phyloP scores from a whole-genome alignment of 2,329 filamentous ascomycete species.

The Colletotrichum sp. region DNA sequence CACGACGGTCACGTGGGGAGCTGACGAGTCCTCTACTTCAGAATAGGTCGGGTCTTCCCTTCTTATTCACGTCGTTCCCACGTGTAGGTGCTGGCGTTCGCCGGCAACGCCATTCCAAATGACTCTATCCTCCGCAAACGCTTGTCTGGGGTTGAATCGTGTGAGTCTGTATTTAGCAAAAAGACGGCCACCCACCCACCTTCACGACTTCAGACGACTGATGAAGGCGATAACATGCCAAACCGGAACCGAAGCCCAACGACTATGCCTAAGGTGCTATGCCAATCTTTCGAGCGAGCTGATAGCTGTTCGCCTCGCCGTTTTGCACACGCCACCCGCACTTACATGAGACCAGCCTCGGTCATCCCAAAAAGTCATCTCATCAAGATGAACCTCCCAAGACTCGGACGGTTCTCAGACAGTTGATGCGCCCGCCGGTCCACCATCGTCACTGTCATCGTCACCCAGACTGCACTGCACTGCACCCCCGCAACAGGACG shows the following conservation, averaged over 20 bases:
- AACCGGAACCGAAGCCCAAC: neutral
- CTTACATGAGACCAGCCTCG: neutral
- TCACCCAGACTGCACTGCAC: neutral
- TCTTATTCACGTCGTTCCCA: neutral
- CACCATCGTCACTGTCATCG: neutral
- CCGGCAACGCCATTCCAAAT: neutral
- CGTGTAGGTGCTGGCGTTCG: neutral
- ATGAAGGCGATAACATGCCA: neutral
- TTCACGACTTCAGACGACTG: slow-evolving; percentile 2
- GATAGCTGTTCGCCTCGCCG: neutral
- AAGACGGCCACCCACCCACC: neutral
- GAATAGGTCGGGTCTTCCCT: slow-evolving; percentile 8
- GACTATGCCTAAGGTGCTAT: neutral
- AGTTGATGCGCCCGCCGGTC: neutral
- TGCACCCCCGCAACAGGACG: neutral
- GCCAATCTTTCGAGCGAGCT: neutral
- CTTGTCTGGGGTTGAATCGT: slow-evolving; percentile 9
- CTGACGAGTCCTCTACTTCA: slow-evolving; percentile 15
- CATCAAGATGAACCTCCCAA: neutral
- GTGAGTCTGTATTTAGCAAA: slow-evolving; percentile 10
- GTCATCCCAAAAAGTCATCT: neutral
- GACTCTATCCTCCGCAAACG: neutral
- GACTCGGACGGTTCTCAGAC: neutral
- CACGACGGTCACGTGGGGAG: neutral
- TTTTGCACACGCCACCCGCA: neutral